Evolutionary conservation across 2,329 filamentous ascomycete species (phyloP).

Genomic region (Pestalotiopsis sp.): DNA sequence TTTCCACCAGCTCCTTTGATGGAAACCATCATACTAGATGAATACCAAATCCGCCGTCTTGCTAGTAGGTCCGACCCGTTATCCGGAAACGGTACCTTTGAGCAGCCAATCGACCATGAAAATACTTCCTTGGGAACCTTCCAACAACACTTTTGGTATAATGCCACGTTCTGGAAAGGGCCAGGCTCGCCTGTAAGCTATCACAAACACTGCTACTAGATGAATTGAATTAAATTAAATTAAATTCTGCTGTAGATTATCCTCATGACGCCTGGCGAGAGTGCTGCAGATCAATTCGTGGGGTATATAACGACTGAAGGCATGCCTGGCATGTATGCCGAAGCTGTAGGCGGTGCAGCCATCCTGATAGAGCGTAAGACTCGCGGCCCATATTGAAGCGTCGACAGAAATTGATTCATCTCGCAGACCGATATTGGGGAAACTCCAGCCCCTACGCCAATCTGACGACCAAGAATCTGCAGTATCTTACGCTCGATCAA

Average conservation of each 20-base stretch:
- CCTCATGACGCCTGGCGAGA: conserved; percentile 57
- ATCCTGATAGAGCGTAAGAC: conserved; percentile 56
- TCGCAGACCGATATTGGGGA: conserved; percentile 60
- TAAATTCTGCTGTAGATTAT: conserved; percentile 37
- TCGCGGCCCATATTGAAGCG: not conserved
- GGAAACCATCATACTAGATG: conserved; percentile 16
- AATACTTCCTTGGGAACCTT: conserved; percentile 59
- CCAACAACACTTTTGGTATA: conserved; percentile 53
- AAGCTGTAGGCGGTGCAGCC: conserved; percentile 55
- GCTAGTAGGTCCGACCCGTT: not conserved
- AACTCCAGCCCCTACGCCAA: conserved; percentile 54
- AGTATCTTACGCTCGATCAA: conserved; percentile 57
- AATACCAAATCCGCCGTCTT: not conserved
- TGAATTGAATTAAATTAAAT: not conserved
- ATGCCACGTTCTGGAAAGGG: conserved; percentile 53
- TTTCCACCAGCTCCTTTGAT: conserved; percentile 22
- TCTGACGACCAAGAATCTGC: conserved; percentile 55
- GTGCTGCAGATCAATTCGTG: conserved; percentile 46
- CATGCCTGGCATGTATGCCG: conserved; percentile 52
- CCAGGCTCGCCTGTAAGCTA: conserved; percentile 53
- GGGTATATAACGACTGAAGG: conserved; percentile 54
- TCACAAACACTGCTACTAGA: not conserved
- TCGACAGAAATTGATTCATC: not conserved
- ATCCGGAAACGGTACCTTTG: conserved; percentile 38
- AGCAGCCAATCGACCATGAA: conserved; percentile 62